phyloP scores from a whole-genome alignment of 164 flowering plant species.

The Vitis labrusca region DNA sequence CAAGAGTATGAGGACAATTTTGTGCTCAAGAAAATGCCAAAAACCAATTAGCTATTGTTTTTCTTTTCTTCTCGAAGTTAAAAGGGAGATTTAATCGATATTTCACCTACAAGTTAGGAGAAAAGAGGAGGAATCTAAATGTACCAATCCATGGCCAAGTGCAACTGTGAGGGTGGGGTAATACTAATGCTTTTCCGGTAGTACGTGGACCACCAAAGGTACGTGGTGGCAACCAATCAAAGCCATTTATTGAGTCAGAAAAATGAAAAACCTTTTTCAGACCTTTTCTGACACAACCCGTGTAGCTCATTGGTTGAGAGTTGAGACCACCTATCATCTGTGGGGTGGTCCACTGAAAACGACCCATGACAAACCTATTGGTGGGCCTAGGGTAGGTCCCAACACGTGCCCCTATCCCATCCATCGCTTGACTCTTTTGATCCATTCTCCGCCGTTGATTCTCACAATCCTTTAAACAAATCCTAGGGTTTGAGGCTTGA shows the following conservation, averaged over 20 bases:
- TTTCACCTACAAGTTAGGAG: no score
- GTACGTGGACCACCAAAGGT: slow-evolving; percentile 6
- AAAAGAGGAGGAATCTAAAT: no score
- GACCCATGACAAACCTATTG: background rate
- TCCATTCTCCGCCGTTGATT: slow-evolving; percentile 1
- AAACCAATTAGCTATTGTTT: no score
- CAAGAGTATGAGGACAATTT: no score
- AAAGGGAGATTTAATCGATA: no score
- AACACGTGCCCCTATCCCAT: slow-evolving; percentile 15
- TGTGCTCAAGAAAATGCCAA: no score
- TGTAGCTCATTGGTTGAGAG: slow-evolving; percentile 4
- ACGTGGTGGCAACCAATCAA: slow-evolving; percentile 1
- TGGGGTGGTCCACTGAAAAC: slow-evolving; percentile 12
- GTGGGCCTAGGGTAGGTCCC: slow-evolving; percentile 2
- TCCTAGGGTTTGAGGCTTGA: slow-evolving; percentile 6
- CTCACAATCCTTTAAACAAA: background rate
- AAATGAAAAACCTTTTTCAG: background rate
- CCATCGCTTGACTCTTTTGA: background rate
- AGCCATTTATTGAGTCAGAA: background rate
- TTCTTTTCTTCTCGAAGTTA: no score
- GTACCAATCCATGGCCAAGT: no score
- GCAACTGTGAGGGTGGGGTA: background rate
- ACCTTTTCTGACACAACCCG: slow-evolving; percentile 8
- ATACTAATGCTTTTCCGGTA: background rate
- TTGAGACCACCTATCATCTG: slow-evolving; percentile 9